Evolutionary conservation across 2,329 filamentous ascomycete genomes (phyloP), one percentile per base, ranked within the genome.

Genomic region (Xylariaceae sp.): DNA sequence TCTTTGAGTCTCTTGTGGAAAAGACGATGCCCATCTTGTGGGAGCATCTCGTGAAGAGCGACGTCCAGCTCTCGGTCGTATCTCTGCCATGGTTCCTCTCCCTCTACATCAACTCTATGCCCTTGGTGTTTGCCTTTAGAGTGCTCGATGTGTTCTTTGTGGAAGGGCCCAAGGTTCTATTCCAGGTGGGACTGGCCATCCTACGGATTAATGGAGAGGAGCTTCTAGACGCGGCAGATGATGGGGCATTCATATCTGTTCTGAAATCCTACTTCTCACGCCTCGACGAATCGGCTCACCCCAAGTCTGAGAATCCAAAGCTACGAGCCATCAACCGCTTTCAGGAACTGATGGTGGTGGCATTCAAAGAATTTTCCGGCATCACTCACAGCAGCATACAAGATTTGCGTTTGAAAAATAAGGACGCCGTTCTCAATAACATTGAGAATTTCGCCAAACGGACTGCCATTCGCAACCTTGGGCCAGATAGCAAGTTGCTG

Each of bases 41-140:
- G 89, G 90, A 96, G 15, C 92, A 98, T 53, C 76, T 98, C n/a
- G 83, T 89, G 45, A 94, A 92, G 63, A 92, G 84, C 38, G 92
- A 98, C 53, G 88, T 98, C 15, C 93, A 98, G 59, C 75, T 98
- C 14, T 96, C 92, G 0, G 92, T 98, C 21, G 92, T 96, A 12
- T 96, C 90, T 8, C 70, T 98, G 27, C 92, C 92, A 3, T 98
- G 92, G 92, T 98, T 98, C 57, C 70, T 98, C 36, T 96, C 90
- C 5, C 71, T 98, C 13, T 98, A 96, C 62, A 93, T 98, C 68
- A 98, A 98, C 70, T 96, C 90, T 2, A 98, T 98, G 92, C 92
- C 92, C 4, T 70, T 98, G 12, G 88, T 96, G 2, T 98, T 96
- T 60, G 92, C 92, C 29, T 98, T 96, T 59, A 77, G 92, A 36